Percentiles rank a stretch among this genome's conserved stretches.
These are phyloP conservation scores for Stramenopiles sp. DNA, from an alignment of 352 stramenopile species.

Conservation along the genomic window DNA sequence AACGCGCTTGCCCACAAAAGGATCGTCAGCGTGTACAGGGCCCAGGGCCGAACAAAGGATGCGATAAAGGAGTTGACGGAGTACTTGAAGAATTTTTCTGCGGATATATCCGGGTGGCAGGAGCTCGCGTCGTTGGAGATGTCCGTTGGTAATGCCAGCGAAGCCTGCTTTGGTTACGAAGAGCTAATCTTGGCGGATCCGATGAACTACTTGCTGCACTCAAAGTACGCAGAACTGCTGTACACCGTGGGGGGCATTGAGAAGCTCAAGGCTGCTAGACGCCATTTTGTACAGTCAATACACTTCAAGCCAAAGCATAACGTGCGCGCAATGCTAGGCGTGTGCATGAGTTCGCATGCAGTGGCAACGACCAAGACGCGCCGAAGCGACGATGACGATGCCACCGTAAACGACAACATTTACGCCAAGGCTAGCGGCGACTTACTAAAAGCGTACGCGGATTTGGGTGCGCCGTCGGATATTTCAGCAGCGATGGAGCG, in stretches of 20 bases:
- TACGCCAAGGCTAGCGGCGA: not conserved
- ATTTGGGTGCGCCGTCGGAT: not conserved
- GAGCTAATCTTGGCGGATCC: not conserved
- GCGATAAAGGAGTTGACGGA: not conserved
- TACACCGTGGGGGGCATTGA: not conserved
- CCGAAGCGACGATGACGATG: not conserved
- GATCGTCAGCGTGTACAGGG: not conserved
- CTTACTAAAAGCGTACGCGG: not conserved
- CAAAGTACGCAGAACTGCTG: not conserved
- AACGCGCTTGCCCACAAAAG: not conserved
- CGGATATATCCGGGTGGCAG: not conserved
- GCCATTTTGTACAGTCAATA: not conserved
- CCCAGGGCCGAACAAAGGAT: not conserved
- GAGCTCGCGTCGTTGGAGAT: not conserved
- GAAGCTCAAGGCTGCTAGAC: not conserved
- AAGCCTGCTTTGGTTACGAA: not conserved
- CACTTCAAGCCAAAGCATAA: not conserved
- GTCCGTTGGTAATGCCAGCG: not conserved
- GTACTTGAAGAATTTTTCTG: not conserved
- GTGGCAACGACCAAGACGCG: not conserved
- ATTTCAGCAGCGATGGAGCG: not conserved
- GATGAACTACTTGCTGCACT: not conserved
- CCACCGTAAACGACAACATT: not conserved
- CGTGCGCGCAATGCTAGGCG: not conserved
- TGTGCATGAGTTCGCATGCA: not conserved